Conservation (phyloP, 208 protist genomes). For the Vickermania ingenoplastis region DNA sequence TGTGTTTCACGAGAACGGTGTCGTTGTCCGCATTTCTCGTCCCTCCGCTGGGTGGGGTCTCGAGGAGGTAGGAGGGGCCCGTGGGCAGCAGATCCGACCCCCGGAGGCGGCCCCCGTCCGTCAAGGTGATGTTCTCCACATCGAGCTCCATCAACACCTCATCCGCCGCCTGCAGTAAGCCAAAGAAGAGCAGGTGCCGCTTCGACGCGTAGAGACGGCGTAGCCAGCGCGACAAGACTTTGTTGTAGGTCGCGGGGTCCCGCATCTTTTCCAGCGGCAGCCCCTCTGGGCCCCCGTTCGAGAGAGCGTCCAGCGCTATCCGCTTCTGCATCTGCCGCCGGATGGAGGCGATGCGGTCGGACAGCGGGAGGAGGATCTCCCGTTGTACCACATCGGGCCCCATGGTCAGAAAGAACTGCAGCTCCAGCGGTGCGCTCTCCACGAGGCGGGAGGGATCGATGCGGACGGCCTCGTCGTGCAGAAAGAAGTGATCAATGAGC, state of each 20-base stretch:
- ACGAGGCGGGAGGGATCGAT: conserved; percentile 33
- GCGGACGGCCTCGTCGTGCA: conserved; percentile 21
- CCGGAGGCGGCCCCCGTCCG: not conserved
- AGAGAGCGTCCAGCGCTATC: conserved; percentile 12
- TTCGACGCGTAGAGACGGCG: not conserved
- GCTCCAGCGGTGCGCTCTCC: conserved; percentile 22
- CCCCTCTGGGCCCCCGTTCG: conserved; percentile 1
- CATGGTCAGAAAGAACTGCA: conserved; percentile 28
- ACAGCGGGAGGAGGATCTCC: conserved; percentile 24
- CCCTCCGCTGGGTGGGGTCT: not conserved
- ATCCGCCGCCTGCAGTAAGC: conserved; percentile 2
- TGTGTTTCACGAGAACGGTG: too few relatives aligned
- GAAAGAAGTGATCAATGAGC: conserved; percentile 28
- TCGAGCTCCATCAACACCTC: not conserved
- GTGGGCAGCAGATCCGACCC: not conserved
- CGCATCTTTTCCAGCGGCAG: not conserved
- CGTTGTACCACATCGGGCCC: conserved; percentile 13
- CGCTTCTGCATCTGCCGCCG: conserved; percentile 9
- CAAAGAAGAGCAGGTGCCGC: conserved; percentile 4
- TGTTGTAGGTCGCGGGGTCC: not conserved
- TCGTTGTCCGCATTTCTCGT: too few relatives aligned
- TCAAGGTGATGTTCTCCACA: not conserved
- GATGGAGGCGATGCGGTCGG: conserved; percentile 5
- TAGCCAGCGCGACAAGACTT: not conserved
- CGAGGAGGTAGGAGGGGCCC: not conserved